Base-by-base conservation (phyloP, 768 basidiomycete genomes). In the Serpula lacrymans region DNA sequence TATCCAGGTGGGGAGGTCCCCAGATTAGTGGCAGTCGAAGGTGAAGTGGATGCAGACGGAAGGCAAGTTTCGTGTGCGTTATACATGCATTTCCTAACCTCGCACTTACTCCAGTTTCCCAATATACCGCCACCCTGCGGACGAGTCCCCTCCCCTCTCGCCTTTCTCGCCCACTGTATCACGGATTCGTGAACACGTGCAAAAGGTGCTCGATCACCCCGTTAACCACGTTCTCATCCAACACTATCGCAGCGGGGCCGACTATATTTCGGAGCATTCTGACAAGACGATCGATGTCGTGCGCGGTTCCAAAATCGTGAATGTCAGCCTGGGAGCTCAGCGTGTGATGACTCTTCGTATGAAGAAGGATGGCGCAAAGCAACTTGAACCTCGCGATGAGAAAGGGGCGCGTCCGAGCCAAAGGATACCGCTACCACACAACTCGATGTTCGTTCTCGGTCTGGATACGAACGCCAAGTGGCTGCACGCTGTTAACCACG, bases 191-290 rank as follows among this genome's bases (percentile, higher is more conserved):
- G 63, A 72, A 24, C 70, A 75, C 37, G 83, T 86, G 20, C 76
- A 88, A 50, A 61, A 66, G 39, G 70, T 71, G 6, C 58, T 82
- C 9, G 51, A 65, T 18, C 85, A 87, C 42, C 82, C 80, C 1
- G 77, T 90, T 5, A 91, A 91, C 53, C 88, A 91, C 50, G 88
- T 86, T 34, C 74, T 91, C 22, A 87, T 90, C 36, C 88, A 90
- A 53, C 72, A 78, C 55, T 90, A 90, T 55, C 84, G 88, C 42
- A 73, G 71, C 10, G 88, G 88, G 5, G 77, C 75, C 21, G 88
- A 90, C 60, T 85, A 82, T 60, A 90, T 90, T 47, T 88, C 87
- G 0, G 87, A 89, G 50, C 88, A 91, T 58, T 85, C 84, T 1
- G 88, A 91, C 60, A 91, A 91, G 64, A 91, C 88, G 5, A 75